Base-by-base conservation (phyloP, 2,329 filamentous ascomycete genomes). In the Aspergillus neoniger region DNA sequence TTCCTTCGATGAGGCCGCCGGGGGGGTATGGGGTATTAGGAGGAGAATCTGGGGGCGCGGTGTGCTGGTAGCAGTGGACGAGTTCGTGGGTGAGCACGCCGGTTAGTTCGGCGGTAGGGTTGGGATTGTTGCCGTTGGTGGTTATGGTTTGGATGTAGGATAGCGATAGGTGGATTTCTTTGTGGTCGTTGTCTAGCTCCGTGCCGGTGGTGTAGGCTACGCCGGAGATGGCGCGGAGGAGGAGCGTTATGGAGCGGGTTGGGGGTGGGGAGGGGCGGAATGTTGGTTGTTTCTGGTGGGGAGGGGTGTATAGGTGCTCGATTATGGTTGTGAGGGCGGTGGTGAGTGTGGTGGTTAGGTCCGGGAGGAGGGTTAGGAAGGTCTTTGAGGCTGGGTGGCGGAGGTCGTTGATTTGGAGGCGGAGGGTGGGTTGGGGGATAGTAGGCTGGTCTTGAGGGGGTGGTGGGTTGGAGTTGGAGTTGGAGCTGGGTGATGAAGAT, bases 11-110 rank as follows among this genome's bases (percentile, higher is more conserved):
- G 50, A 98, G 77, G 0, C 95, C 95, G 0, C 88, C 88, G 0
- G 90, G 90, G 0, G 77, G 75, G 6, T 43, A 60, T 2, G 73
- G 70, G 2, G 69, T 63, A 4, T 12, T 48, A 39, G 7, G 54
- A 39, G 7, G 54, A 14, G 53, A 58, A 5, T 60, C 78, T 0
- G 79, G 81, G 9, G 76, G 79, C 2, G 82, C 89, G 68, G 91
- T 88, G 77, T 91, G 90, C 76, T 98, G 94, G 78, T 90, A 96
- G 78, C 92, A 97, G 79, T 98, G 95, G 14, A 98, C 94, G 63
- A 97, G 88, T 77, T 98, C 94, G 74, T 98, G 94, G 1, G 90
- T 89, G 19, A 98, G 76, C 0, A 98, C 92, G 43, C 95, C 95
- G 17, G 85, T 79, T 61, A 97, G 86, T 78, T 98, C 92, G 41